Base-by-base conservation (phyloP, 305 asterid species). In the Fraxinus albicans region DNA sequence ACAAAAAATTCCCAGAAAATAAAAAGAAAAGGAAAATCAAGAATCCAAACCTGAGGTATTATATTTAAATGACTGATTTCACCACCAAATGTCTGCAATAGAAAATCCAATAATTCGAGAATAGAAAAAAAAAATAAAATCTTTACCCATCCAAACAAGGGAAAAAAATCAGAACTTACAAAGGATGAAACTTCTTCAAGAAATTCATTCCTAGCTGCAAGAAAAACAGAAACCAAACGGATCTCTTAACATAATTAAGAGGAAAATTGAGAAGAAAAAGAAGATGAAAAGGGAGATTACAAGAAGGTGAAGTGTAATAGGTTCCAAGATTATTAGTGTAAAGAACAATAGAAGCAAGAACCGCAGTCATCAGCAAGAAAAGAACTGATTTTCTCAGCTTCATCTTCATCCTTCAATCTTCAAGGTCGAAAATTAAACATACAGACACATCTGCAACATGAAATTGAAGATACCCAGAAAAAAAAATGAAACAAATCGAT, bases 171-270 rank as follows among this genome's bases (percentile, higher is more conserved):
- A 75, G 63, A 36, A 92, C 97, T 92, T 87, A 95, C 98, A 83
- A 93, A 90, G 58, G 94, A 47, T 77, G 98, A 90, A 42, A 86
- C 91, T 82, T 91, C 95, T 84, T 92, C 94, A 77, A 84, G 79
- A 82, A 89, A 89, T 79, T 90, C 95, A 83, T 86, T 85, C 83
- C 88, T 89, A 65, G 95, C 98, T 95, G 93, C 34, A 74, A 80
- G n/a, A 63, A 70, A 84, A 40, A 17, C 77, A 77, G 9, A 73
- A 73, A 80, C 70, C 70, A 36, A 78, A 65, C 15, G 73, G 34
- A 65, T 21, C 73, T 8, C 73, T 65, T 65, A 21, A 65, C 69
- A 7, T n/a, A 58, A 19, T n/a, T 65, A n/a, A 53, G 35, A 53
- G 27, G 55, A 15, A 67, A 6, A 76, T 19, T 3, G 65, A 75